Base-by-base conservation (phyloP, 192 early-diverging fungal genomes). In the Jimgerdemannia flammicorona region DNA sequence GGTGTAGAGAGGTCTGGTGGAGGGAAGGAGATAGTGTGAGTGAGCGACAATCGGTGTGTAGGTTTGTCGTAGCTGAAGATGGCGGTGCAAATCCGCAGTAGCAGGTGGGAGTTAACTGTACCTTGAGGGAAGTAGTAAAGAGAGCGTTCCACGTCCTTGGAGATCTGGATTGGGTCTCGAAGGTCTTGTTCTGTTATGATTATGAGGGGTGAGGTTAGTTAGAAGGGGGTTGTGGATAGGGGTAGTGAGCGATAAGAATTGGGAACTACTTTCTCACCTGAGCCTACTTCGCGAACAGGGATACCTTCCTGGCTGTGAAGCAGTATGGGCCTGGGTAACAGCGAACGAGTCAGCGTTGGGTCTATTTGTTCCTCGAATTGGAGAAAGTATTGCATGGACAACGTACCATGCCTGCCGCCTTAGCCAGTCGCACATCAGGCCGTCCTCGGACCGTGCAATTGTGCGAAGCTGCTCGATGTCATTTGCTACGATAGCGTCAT, bases 111-210 rank as follows among this genome's bases (percentile, higher is more conserved):
- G 9, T 10, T 68, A 20, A 41, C 19, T 29, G 42, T 69, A 79
- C 81, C 78, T 83, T 77, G 81, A 11, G 81, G 77, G 65, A 77
- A 83, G 66, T 79, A 83, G 42, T 83, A 83, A 14, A 83, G 65
- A 66, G 81, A 78, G 73, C 81, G 69, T 68, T 83, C 75, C 39
- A 83, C 78, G 40, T 83, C 81, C 67, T 83, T 83, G 17, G 72
- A 68, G 8, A 83, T 83, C 49, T 83, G 81, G 14, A 77, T 69
- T 4, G 75, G 68, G 70, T 83, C 81, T 43, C 73, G 66, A 64
- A 83, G 70, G 40, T 79, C 78, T 64, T 83, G 78, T 40, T 75
- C 81, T 79, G 73, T 39, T 14, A 14, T 59, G 14, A 14, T 10
- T 59, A 59, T 10, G 14, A 59, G 49, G 14, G 8, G 14, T 59